A percentile compares a stretch with the other conserved stretches of the same genome.
Conservation (phyloP, 495 filamentous ascomycete species). For the Copromyces sp. region DNA sequence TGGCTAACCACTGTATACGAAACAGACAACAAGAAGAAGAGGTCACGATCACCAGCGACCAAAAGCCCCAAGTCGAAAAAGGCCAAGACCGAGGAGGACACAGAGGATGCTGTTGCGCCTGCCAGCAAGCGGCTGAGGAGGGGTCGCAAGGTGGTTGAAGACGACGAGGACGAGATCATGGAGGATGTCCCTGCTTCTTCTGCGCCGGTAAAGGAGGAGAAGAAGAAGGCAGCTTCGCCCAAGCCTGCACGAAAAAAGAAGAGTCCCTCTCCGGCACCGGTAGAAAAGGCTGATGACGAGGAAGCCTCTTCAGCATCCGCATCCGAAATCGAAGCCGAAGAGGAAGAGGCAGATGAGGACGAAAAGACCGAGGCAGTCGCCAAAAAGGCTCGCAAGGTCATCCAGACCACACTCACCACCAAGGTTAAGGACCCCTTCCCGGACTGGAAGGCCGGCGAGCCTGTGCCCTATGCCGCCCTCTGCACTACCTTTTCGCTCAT, state of each 20-base stretch:
- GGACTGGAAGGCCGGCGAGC: conserved; percentile 81
- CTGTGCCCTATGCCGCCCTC: conserved; percentile 89
- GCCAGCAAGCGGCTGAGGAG: conserved; percentile 40
- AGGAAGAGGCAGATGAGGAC: conserved; percentile 48
- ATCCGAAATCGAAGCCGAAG: conserved; percentile 43
- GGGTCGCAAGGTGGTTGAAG: conserved; percentile 28
- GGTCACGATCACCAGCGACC: conserved; percentile 7
- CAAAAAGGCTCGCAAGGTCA: conserved; percentile 67
- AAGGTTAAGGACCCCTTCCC: conserved; percentile 72
- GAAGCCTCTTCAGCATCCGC: conserved; percentile 43
- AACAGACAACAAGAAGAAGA: conserved; percentile 34
- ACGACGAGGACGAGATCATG: conserved; percentile 35
- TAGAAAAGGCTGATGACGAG: conserved; percentile 26
- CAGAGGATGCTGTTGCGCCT: conserved; percentile 42
- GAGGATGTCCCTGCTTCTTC: conserved; percentile 17
- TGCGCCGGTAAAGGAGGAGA: conserved; percentile 9
- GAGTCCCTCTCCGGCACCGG: conserved; percentile 8
- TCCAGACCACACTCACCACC: conserved; percentile 64
- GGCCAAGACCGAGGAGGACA: conserved; percentile 26
- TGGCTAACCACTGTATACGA: background rate
- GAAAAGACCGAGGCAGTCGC: conserved; percentile 67
- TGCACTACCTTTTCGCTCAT: conserved; percentile 90
- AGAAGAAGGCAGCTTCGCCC: conserved; percentile 11
- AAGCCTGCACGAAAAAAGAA: conserved; percentile 12
- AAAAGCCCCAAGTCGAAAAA: conserved; percentile 10